Base-by-base conservation (phyloP, 2,329 filamentous ascomycete species). In the Magnaporthiopsis incrustans region DNA sequence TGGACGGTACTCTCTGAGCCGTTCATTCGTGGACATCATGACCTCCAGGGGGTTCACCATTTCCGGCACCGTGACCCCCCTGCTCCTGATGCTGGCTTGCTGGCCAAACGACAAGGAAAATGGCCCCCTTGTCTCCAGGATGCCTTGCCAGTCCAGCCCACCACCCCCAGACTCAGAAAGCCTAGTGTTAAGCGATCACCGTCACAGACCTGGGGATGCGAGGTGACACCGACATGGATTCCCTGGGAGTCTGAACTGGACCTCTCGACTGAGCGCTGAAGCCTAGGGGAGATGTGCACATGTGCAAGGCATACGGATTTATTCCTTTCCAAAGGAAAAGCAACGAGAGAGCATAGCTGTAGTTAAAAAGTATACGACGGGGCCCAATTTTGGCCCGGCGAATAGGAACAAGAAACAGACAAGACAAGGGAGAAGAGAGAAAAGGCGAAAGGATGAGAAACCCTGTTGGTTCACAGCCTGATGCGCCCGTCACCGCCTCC, bases 401-500 rank as follows among this genome's bases (percentile, higher is more conserved):
- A 38, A 38, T 38, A 38, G 35, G 35, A 38, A 38, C 35, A 50
- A 50, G 22, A 50, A 50, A 22, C 4, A 50, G 18, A 50, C 4
- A 12, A 50, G 18, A 50, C 14, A 50, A 50, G 38, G 18, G 18
- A 15, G 22, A 18, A 15, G 22, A n/a, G 7, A 6, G n/a, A 6
- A n/a, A 22, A n/a, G n/a, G 22, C 18, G 15, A 44, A 18, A 44
- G 14, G 15, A 44, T 5, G 15, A 14, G 15, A 44, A 50, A 50
- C 44, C 44, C 44, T 50, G 44, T n/a, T 50, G 44, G 44, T n/a
- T 50, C 65, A 74, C 62, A 76, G 59, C 64, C 74, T 68, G 57
- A 77, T 73, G 59, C 74, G 71, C 3, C 75, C 74, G n/a, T 74
- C 71, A 18, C 79, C 77, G 32, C 81, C 82, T 18, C 80, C 82